Evolutionary conservation across 169 alveolate genomes (phyloP), one percentile per base, ranked within the genome.

Genomic region (Eimeria acervulina): DNA sequence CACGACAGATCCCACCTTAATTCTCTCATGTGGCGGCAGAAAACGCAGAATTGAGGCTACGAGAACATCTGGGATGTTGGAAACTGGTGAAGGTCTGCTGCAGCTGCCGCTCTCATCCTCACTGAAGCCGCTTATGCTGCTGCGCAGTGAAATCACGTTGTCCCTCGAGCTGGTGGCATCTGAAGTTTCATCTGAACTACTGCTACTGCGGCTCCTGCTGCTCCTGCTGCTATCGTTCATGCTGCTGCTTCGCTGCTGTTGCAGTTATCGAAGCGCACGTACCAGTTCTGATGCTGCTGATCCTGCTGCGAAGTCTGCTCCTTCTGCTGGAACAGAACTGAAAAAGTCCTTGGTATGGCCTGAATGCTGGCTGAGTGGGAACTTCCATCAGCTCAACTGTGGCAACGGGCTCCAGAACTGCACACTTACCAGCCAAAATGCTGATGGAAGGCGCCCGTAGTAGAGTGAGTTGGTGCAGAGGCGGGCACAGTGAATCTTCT

Each of bases 211-310:
- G 93, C 47, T 44, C 12, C 93, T 63, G 80, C 81, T 61, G 83
- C 38, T 38, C 17, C 93, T 61, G 93, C 63, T 61, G 81, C 93
- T 87, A 33, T 38, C 93, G 63, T 66, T 61, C 93, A 87, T 87
- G 63, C 93, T 87, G 81, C 61, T 61, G 55, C 81, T 15, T 10
- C 28, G 93, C 93, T 26, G 81, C 76, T 31, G 90, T 15, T 47
- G 90, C 72, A 28, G 63, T 78, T 42, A 31, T 81, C 38, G 13
- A n/a, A 81, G n/a, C 7, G 66, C 68, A 84, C 28, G 92, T 31
- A 19, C 3, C 31, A 52, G 74, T 36, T 51, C 33, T 28, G 76
- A 3, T 51, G 61, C 63, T 36, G 93, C 28, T 87, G 61, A 7
- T 26, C 66, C 3, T 44, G 83, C 78, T 87, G 21, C 68, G 40